Evolutionary conservation across 2,329 filamentous ascomycete genomes (phyloP).

Genomic region (Alternaria gansuensis): DNA sequence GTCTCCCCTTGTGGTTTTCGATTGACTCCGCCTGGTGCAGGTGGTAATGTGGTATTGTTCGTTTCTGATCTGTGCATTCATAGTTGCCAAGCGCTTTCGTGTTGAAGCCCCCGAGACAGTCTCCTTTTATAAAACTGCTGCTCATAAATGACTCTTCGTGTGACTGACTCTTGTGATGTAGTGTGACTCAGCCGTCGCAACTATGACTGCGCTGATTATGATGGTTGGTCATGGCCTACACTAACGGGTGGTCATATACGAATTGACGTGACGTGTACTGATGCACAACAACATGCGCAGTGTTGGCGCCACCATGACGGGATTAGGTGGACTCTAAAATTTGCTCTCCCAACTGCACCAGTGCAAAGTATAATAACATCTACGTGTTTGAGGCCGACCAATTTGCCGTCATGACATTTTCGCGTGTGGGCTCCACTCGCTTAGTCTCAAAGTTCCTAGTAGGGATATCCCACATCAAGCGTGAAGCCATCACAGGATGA

Average conservation of each 20-base stretch:
- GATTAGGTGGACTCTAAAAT: too few species aligned
- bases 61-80: slow-evolving; percentile 1
- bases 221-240: neutral
- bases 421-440: neutral
- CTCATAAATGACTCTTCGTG: slow-evolving; percentile 25
- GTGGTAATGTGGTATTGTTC: slow-evolving; percentile 26
- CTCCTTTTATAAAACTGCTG: slow-evolving; percentile 32
- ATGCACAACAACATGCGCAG: neutral
- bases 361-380: neutral
- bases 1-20: slow-evolving; percentile 49
- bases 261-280: neutral
- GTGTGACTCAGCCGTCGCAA: slow-evolving; percentile 8
- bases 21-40: slow-evolving; percentile 51
- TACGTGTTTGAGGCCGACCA: too few species aligned
- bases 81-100: slow-evolving; percentile 17
- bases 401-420: neutral
- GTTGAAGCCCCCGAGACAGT: slow-evolving; percentile 28
- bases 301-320: neutral
- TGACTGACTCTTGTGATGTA: slow-evolving; percentile 6
- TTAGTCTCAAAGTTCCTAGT: neutral
- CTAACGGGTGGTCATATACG: neutral
- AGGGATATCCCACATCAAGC: neutral
- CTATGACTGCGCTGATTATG: neutral
- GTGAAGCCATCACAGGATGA: too few species aligned
- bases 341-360: neutral